These are phyloP conservation scores for Penicillium sp. DNA, from an alignment of 2,329 filamentous ascomycete species.

Conservation along the genomic window DNA sequence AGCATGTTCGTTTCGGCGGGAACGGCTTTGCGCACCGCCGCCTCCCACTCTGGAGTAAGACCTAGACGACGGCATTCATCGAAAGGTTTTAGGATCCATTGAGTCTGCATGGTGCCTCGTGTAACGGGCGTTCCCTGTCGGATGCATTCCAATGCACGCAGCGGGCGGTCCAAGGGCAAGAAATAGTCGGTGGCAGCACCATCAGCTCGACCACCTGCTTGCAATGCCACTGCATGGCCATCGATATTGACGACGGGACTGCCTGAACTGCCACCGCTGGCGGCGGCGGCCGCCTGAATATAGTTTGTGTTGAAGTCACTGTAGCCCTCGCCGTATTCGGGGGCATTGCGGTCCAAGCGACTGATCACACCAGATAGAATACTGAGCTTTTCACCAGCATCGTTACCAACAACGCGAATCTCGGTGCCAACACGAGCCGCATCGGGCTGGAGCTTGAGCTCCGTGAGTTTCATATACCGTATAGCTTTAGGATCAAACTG, in stretches of 20 bases:
- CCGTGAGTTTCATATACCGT: slow-evolving; percentile 89
- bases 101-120: slow-evolving; percentile 95
- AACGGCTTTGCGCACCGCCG: slow-evolving; percentile 71
- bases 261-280: slow-evolving; percentile 95
- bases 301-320: slow-evolving; percentile 96
- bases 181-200: slow-evolving; percentile 98
- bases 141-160: slow-evolving; percentile 80
- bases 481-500: slow-evolving; percentile 93
- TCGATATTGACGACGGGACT: slow-evolving; percentile 96
- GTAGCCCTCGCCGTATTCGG: slow-evolving; percentile 96
- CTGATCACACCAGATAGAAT: slow-evolving; percentile 97
- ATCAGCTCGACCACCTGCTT: slow-evolving; percentile 88
- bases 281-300: slow-evolving; percentile 94
- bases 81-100: slow-evolving; percentile 95
- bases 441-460: slow-evolving; percentile 75
- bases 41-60: slow-evolving; percentile 78
- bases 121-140: slow-evolving; percentile 67
- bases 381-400: slow-evolving; percentile 96
- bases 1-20: slow-evolving; percentile 95
- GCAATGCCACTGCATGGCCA: slow-evolving; percentile 82
- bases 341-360: slow-evolving; percentile 89
- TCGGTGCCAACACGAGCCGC: slow-evolving; percentile 82
- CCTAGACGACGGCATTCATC: slow-evolving; percentile 92
- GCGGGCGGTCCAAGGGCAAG: slow-evolving; percentile 81
- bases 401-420: slow-evolving; percentile 95